Evolutionary conservation across 2,329 filamentous ascomycete genomes (phyloP), one percentile per base, ranked within the genome.

Genomic region (Penicillium hesseltinei): DNA sequence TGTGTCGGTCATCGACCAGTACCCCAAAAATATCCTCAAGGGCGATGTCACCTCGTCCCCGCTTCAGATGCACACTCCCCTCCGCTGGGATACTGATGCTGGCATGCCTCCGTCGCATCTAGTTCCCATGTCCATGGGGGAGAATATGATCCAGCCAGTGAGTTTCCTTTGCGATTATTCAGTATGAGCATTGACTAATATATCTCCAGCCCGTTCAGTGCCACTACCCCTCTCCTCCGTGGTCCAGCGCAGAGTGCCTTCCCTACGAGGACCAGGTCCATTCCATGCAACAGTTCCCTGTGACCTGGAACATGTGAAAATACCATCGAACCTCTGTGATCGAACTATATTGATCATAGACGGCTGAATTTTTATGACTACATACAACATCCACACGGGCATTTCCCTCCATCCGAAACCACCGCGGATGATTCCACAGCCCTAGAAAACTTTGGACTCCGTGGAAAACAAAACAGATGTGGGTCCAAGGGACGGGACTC

Each of bases 181-280:
- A 81, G 63, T 79, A 76, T 80, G 13, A 74, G 78, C 44, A 71
- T 73, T 15, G 33, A 11, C 45, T 61, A 40, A 56, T 43, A 29
- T 4, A 11, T 36, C 10, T 2, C 19, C 10, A 58, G 50, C 57
- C 64, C 4, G 59, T 64, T 31, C 64, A 65, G 46, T 68, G 65
- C 52, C 62, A 67, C 55, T 66, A 67, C 54, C 65, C 63, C 33
- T 67, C 65, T 54, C 65, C 65, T 27, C 58, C 63, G 2, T 67
- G 65, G 65, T 65, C 65, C 21, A 58, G 58, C 51, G 43, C 59
- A 21, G 65, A 67, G 55, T 67, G 62, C 43, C 54, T 67, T n/a
- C 59, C 64, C 13, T 67, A 67, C 54, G 63, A 66, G 2, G 63
- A 67, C 36, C 62, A 66, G 2, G 46, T 63, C n/a, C 64, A 63